A percentile compares a stretch with the other conserved stretches of the same genome.
Conservation (phyloP, 1,284 basidiomycete genomes). For the Wallemia ichthyophaga region DNA sequence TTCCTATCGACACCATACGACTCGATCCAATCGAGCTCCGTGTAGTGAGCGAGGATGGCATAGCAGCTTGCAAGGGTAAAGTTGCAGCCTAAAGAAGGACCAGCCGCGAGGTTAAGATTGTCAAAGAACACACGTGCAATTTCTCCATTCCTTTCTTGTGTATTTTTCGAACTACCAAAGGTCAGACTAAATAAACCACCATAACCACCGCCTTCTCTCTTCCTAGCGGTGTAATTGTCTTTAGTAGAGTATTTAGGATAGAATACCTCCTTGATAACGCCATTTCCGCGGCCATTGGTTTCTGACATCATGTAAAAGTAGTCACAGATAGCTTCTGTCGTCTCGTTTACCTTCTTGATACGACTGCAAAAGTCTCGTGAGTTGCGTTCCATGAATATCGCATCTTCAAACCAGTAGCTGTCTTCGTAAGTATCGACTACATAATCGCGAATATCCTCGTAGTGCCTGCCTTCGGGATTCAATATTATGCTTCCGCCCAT, state of each 20-base stretch:
- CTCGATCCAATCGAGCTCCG: constrained; percentile 74
- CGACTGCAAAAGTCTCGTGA: constrained; percentile 66
- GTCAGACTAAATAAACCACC: constrained; percentile 80
- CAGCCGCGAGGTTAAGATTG: constrained; percentile 50
- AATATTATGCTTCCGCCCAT: constrained; percentile 87
- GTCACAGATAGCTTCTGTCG: constrained; percentile 52
- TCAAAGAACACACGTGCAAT: constrained; percentile 51
- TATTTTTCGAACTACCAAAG: constrained; percentile 27
- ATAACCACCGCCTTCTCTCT: constrained; percentile 30
- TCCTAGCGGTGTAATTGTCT: constrained; percentile 37
- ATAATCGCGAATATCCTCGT: constrained; percentile 29
- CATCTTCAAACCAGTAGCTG: constrained; percentile 66
- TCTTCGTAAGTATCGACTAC: constrained; percentile 48
- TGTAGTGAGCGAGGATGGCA: constrained; percentile 70
- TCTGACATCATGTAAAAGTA: constrained; percentile 35
- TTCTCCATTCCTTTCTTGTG: neutral
- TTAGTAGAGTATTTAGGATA: constrained; percentile 63
- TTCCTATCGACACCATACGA: constrained; percentile 54
- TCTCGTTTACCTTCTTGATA: constrained; percentile 45
- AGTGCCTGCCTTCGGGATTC: constrained; percentile 46
- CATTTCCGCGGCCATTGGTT: constrained; percentile 6
- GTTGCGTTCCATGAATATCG: constrained; percentile 90
- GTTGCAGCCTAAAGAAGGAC: constrained; percentile 79
- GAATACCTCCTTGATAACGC: constrained; percentile 50
- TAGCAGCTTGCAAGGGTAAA: constrained; percentile 86